Evolutionary conservation across 768 basidiomycete genomes (phyloP).

Genomic region (Gymnopilus junonius): DNA sequence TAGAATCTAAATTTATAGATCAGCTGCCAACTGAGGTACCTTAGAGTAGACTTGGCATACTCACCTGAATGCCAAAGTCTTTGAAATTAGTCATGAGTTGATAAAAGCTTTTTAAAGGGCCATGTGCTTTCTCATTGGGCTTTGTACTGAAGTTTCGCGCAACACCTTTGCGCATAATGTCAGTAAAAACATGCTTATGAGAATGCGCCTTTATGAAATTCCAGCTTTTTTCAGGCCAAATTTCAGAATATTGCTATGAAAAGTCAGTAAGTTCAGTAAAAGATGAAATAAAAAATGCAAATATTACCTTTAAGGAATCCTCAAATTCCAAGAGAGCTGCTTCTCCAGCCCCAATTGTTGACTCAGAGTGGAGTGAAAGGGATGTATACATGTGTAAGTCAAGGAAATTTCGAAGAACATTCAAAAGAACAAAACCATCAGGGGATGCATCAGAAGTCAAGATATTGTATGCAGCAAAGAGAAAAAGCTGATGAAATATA

Average conservation of each 20-base stretch:
- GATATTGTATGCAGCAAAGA: conserved; percentile 30
- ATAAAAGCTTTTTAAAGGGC: conserved; percentile 30
- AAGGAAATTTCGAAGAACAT: conserved; percentile 33
- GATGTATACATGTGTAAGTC: conserved; percentile 32
- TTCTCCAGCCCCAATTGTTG: conserved; percentile 25
- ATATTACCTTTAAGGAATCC: conserved; percentile 22
- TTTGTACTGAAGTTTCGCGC: conserved; percentile 34
- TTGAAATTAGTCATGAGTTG: conserved; percentile 35
- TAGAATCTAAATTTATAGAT: not conserved
- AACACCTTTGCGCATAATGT: conserved; percentile 37
- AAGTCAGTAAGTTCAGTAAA: not conserved
- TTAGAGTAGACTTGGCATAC: not conserved
- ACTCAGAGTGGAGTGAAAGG: conserved; percentile 34
- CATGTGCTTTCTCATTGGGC: conserved; percentile 35
- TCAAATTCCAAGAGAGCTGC: conserved; percentile 22
- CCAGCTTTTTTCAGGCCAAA: conserved; percentile 28
- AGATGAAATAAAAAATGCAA: not conserved
- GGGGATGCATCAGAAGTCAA: conserved; percentile 10
- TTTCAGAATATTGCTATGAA: conserved; percentile 1
- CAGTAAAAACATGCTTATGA: conserved; percentile 33
- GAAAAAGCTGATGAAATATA: conserved; percentile 23
- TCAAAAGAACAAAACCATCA: conserved; percentile 29
- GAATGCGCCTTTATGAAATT: conserved; percentile 40
- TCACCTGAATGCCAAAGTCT: conserved; percentile 35
- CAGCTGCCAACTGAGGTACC: not conserved